Evolutionary conservation across 2,329 filamentous ascomycete genomes (phyloP), one percentile per base, ranked within the genome.

Genomic region (Pezicula neosporulosa): DNA sequence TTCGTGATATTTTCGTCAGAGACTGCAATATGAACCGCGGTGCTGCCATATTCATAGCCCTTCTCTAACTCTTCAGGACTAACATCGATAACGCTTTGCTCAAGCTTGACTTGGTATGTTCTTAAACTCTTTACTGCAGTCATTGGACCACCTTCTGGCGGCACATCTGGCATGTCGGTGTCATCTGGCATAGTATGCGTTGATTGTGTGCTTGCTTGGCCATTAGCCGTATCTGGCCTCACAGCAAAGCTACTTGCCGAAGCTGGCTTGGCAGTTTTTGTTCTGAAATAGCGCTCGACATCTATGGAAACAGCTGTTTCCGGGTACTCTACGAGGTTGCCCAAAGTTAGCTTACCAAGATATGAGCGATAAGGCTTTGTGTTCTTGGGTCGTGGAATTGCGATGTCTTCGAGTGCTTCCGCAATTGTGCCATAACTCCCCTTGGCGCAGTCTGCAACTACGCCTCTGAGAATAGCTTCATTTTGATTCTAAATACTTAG

Each of bases 41-140:
- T 97, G 51, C 91, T 82, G 43, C 94, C 94, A 66, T 99, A 99
- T 63, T 90, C 86, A 63, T 93, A 99, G 0, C 94, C 94, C 67
- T 91, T 96, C n/a, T 90, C 90, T 36, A 99, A 77, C 15, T 90
- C 82, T 13, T 96, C 91, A 52, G 84, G 83, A 27, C 88, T 83
- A 24, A 99, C 85, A 48, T 96, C 9, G 10, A 33, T n/a, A n/a
- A n/a, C n/a, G n/a, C n/a, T n/a, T n/a, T n/a, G n/a, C n/a, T 86
- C 80, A 55, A 97, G 89, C 36, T 86, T 81, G 53, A 97, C 81
- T 62, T 87, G 86, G 70, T 97, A 99, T 1, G 83, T 83, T 39
- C 89, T 83, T n/a, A 86, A 77, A 53, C 82, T 87, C 60, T 85
- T 86, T n/a, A 97, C 88, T 1, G 80, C 78, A 1, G 85, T 79